Evolutionary conservation across 75 land plant genomes (phyloP), one percentile per base, ranked within the genome.

Genomic region (Azolla pinnata): DNA sequence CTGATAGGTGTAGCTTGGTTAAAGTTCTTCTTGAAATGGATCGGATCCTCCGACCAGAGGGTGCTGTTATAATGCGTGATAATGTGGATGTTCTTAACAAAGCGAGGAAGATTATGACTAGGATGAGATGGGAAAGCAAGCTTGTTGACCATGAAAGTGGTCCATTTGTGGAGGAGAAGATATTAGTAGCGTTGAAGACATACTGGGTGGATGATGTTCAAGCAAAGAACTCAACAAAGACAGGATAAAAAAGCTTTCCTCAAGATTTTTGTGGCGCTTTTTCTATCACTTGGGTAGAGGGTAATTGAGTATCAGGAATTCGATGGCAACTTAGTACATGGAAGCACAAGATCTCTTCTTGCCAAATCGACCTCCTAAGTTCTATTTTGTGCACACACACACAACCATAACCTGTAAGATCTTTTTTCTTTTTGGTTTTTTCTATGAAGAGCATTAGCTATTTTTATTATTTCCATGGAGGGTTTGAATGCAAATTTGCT

Each of bases 21-120:
- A 80, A 88, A 61, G 78, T 85, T 47, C 75, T 88, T 0, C 60
- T 88, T 18, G 96, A 89, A 79, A 89, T 89, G 91, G 96, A 89
- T 67, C 68, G 96, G 1, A 83, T 89, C 33, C 60, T 89, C 56
- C 66, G 95, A 1, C 95, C 95, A 23, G 95, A 88, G 63, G 95
- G 95, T 47, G 81, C 83, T 44, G 77, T 85, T 7, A 63, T 88
- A 57, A 55, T 88, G 49, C 79, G 90, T 1, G 95, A 88, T 61
- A 65, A 82, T 44, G 86, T 80, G 2, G 90, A 82, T 56, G 79
- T 78, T 12, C 60, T 88, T 29, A 75, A 76, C 60, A 79, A 78
- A 63, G 83, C 83, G 59, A 82, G 73, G 71, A 69, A 48, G 35
- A 72, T 83, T 20, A 42, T 79, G 7, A 73, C 59, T 59, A 81